A percentile compares a stretch with the other conserved stretches of the same genome.
Evolutionary conservation across 176 grass and related monocot genomes (phyloP).

Genomic region (Lolium perenne): DNA sequence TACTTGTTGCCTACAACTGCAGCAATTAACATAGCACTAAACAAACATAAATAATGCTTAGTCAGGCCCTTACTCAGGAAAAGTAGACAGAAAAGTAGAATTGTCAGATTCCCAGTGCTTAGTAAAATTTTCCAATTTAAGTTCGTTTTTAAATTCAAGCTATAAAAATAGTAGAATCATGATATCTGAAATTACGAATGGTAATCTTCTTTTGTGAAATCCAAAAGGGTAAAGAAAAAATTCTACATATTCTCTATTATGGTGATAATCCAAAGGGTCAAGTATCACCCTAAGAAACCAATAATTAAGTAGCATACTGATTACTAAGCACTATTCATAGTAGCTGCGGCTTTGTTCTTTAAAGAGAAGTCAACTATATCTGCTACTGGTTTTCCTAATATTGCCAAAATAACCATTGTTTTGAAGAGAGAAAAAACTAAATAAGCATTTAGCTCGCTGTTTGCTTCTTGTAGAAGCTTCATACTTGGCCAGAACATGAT

Average conservation of each 20-base stretch:
- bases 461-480: slow-evolving; percentile 6
- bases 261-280: background rate
- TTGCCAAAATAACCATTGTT: background rate
- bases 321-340: slow-evolving; percentile 1
- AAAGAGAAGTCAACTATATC: background rate
- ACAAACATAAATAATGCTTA: background rate
- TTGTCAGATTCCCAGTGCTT: background rate
- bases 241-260: background rate
- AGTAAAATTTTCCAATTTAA: slow-evolving; percentile 9
- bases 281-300: background rate
- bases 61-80: background rate
- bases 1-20: background rate
- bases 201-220: background rate
- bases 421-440: background rate
- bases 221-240: background rate
- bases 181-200: background rate
- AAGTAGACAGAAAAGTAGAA: background rate
- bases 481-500: background rate
- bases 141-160: slow-evolving; percentile 18
- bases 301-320: background rate
- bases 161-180: background rate
- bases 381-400: background rate
- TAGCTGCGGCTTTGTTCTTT: background rate
- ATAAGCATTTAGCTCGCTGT: background rate
- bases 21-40: slow-evolving; percentile 18